Base-by-base conservation (phyloP, 768 basidiomycete species). In the Pleurotus tuoliensis region DNA sequence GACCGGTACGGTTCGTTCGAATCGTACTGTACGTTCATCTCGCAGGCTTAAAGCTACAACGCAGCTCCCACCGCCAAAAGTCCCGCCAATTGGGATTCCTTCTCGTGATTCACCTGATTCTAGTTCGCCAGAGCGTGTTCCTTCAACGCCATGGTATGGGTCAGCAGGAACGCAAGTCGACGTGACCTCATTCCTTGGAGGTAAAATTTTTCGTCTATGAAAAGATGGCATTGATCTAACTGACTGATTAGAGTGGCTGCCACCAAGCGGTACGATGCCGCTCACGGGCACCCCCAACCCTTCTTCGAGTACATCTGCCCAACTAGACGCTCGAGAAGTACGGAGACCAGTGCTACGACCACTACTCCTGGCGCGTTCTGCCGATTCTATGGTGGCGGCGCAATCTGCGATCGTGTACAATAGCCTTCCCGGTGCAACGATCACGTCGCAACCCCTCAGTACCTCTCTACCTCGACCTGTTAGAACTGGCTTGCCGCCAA, bases 151-250 rank as follows among this genome's bases (percentile, higher is more conserved):
- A 18, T 67, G 71, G 55, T 64, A 69, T 47, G 69, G 73, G 44
- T 81, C 82, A n/a, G 69, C 64, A 9, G 82, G 73, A 12, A 84
- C 79, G 0, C 82, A 79, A 57, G 88, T 83, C 62, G 87, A 89
- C 57, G 85, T 89, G 16, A 90, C 87, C 13, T 89, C 88, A 1
- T 89, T 90, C 64, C 87, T 90, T 60, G 82, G 73, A 55, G 71
- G 79, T 80, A 53, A 66, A 71, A 62, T 6, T 22, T 27, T 37
- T 30, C 22, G 24, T 5, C 24, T 5, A 25, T 25, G 24, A 25
- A 25, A 25, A 25, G 24, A 25, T 11, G 30, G 11, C 30, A 34
- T 11, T 34, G 30, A 34, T 34, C 30, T 34, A 34, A 34, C 30
- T 8, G 8, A n/a, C 27, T 8, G 1, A n/a, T 53, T 18, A 53